Evolutionary conservation across 169 alveolate species (phyloP).

Genomic region (Besnoitia besnoiti): DNA sequence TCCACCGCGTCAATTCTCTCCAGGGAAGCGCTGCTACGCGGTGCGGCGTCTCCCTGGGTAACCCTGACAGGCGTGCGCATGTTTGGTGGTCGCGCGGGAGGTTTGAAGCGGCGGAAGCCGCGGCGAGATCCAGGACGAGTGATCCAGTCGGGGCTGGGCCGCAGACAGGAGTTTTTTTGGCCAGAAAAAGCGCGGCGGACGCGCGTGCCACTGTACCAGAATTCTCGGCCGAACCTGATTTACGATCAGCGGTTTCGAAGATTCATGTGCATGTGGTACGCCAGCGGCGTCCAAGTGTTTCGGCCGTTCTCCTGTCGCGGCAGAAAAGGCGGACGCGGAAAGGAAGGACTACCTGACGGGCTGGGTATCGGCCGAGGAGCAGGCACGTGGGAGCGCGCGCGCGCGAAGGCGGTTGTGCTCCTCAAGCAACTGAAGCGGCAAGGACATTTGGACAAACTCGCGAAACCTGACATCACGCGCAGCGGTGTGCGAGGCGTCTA

Average conservation of each 20-base stretch:
- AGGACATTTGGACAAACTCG: constrained; percentile 13
- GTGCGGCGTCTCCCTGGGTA: too few species aligned
- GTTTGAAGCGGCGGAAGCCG: constrained; percentile 63
- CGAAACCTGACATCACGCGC: constrained; percentile 59
- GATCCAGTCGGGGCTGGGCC: constrained; percentile 67
- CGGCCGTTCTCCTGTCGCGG: constrained; percentile 60
- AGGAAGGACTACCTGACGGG: constrained; percentile 26
- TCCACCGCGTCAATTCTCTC: too few species aligned
- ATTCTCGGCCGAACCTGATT: constrained; percentile 46
- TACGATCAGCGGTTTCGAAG: constrained; percentile 57
- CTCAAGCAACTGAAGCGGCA: constrained; percentile 48
- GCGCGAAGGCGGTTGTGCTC: constrained; percentile 59
- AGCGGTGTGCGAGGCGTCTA: constrained; percentile 68
- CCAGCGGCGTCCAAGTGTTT: constrained; percentile 54
- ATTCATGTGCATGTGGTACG: constrained; percentile 62
- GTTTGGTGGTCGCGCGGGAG: constrained; percentile 69
- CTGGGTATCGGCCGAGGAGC: constrained; percentile 39
- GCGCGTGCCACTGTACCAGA: constrained; percentile 66
- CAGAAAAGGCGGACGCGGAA: constrained; percentile 41
- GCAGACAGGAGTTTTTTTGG: constrained; percentile 68
- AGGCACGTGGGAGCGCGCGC: constrained; percentile 56
- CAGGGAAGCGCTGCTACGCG: too few species aligned
- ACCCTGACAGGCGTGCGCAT: constrained; percentile 6
- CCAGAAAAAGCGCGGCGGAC: constrained; percentile 48
- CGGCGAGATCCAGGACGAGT: constrained; percentile 37